Evolutionary conservation across 768 basidiomycete species (phyloP), one percentile per base, ranked within the genome.

Genomic region (Glaciozyma antarctica): DNA sequence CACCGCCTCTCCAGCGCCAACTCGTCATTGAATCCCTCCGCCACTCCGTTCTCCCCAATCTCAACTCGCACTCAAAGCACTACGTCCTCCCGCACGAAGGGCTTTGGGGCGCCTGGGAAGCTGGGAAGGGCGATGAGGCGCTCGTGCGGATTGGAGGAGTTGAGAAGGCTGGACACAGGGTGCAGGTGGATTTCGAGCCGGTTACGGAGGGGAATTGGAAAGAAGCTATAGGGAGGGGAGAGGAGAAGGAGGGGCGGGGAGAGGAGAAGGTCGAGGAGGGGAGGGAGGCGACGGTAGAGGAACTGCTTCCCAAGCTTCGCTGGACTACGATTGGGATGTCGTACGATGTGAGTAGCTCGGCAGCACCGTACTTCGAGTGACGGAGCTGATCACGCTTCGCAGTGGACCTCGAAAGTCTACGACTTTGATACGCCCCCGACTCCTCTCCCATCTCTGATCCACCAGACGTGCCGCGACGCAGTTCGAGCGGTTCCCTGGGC

Each of bases 301-400:
- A 81, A 32, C 81, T 97, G 19, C 71, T 93, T 21, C 80, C 79
- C 8, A 92, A 88, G 75, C 75, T 99, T 56, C 82, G 94, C 56
- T 99, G 94, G 94, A 87, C 90, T 2, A 98, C 94, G 72, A 87
- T 99, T 57, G 94, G 94, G 15, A 88, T 88, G 85, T 88, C 83
- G 60, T 99, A 99, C 76, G 90, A 79, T 67, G 78, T 79, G 49
- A 49, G 76, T 71, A 4, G 30, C 30, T 58, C 22, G 22, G 24
- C 22, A 10, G 51, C 17, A 2, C 38, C n/a, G 9, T 26, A 21
- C 21, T 38, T 49, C 3, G 10, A 7, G 5, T 38, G 34, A 49
- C 44, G 28, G 8, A 28, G 32, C n/a, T 38, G 0, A 48, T 44
- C 30, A n/a, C 12, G n/a, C 54, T 41, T 19, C 12, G 16, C 61